Evolutionary conservation across 164 flowering plant genomes (phyloP).

Genomic region (Cinnamomum chago): DNA sequence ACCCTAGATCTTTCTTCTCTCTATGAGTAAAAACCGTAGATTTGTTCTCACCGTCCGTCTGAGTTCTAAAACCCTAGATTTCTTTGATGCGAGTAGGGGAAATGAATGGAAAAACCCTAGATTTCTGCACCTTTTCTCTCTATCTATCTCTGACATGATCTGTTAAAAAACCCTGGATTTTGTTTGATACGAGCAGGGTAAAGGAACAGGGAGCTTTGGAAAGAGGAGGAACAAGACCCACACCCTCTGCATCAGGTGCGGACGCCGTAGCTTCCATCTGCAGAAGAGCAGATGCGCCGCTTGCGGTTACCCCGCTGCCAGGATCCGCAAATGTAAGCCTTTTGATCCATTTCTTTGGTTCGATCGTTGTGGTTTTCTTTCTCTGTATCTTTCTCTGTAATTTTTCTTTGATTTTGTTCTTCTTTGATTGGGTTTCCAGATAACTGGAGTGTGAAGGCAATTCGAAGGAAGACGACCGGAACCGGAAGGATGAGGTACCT

Average conservation of each 20-base stretch:
- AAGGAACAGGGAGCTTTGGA: slow-evolving; percentile 48
- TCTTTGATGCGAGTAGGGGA: too few relatives aligned
- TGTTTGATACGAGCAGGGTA: slow-evolving; percentile 21
- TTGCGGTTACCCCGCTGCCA: slow-evolving; percentile 36
- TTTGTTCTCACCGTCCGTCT: too few relatives aligned
- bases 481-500: slow-evolving; percentile 68
- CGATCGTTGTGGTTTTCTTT: background rate
- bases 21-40: too few relatives aligned
- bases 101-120: background rate
- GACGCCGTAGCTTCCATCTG: slow-evolving; percentile 47
- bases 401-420: background rate
- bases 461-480: slow-evolving; percentile 64
- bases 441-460: slow-evolving; percentile 70
- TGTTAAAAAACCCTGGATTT: background rate
- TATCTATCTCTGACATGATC: background rate
- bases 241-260: slow-evolving; percentile 46
- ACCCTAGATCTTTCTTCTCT: too few relatives aligned
- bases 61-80: too few relatives aligned
- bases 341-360: background rate
- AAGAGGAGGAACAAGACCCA: slow-evolving; percentile 54
- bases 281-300: slow-evolving; percentile 49
- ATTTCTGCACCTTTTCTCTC: background rate
- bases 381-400: background rate
- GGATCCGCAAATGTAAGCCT: slow-evolving; percentile 35
- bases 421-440: slow-evolving; percentile 21